phyloP scores from a whole-genome alignment of 108 stramenopile species.

The Cyclotella sp. region DNA sequence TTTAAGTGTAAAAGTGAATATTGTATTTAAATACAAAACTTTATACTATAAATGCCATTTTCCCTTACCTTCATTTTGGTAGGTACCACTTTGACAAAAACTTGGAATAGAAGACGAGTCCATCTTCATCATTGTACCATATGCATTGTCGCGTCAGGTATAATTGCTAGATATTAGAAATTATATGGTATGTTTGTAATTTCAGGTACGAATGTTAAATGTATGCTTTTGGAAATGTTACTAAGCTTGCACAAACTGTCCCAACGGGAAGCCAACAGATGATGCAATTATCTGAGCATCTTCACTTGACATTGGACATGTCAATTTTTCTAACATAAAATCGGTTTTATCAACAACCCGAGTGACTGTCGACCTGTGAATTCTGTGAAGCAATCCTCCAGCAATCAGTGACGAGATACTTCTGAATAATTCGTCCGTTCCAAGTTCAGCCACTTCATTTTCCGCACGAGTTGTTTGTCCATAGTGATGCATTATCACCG shows the following conservation, averaged over 20 bases:
- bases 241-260: slow-evolving; percentile 33
- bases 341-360: slow-evolving; percentile 13
- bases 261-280: slow-evolving; percentile 55
- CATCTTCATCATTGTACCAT: too few species aligned
- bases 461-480: slow-evolving; percentile 19
- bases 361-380: slow-evolving; percentile 2
- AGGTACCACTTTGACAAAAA: too few species aligned
- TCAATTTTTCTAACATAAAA: slow-evolving; percentile 39
- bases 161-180: not conserved
- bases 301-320: slow-evolving; percentile 41
- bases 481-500: slow-evolving; percentile 62
- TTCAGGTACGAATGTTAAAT: too few species aligned
- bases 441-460: slow-evolving; percentile 22
- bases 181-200: too few species aligned
- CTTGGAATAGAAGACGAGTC: too few species aligned
- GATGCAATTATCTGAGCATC: slow-evolving; percentile 51
- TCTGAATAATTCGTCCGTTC: slow-evolving; percentile 35
- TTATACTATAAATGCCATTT: too few species aligned
- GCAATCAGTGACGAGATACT: slow-evolving; percentile 44
- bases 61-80: too few species aligned
- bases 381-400: slow-evolving; percentile 35
- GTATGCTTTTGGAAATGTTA: not conserved
- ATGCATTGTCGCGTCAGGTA: too few species aligned
- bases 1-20: too few species aligned
- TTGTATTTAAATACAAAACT: too few species aligned